Conservation (phyloP, 1,284 basidiomycete genomes). For the Xerocomus cyaneibrunnescens region DNA sequence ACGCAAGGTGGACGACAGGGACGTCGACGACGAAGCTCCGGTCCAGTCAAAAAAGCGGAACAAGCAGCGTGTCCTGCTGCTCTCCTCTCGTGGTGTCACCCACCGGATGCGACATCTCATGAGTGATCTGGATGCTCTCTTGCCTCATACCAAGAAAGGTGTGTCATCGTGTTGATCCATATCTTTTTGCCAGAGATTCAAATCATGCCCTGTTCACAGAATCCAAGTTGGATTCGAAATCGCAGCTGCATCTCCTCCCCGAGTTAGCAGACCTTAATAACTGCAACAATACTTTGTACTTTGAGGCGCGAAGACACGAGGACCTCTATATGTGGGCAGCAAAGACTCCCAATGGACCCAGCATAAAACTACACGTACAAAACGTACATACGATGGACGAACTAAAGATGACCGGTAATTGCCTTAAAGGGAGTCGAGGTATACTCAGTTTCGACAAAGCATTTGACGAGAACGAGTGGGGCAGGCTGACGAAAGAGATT, state of each 20-base stretch:
- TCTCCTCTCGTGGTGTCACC: slow-evolving; percentile 93
- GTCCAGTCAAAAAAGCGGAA: slow-evolving; percentile 62
- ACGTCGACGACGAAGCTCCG: slow-evolving; percentile 40
- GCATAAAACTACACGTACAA: slow-evolving; percentile 96
- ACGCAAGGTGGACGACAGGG: slow-evolving; percentile 63
- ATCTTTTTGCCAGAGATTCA: background rate
- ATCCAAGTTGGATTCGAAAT: slow-evolving; percentile 96
- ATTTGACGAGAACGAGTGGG: slow-evolving; percentile 92
- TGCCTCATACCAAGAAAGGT: slow-evolving; percentile 99
- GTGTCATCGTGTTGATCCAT: slow-evolving; percentile 23
- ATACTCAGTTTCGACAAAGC: slow-evolving; percentile 90
- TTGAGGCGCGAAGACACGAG: slow-evolving; percentile 94
- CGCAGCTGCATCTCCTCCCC: slow-evolving; percentile 90
- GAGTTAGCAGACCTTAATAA: slow-evolving; percentile 98
- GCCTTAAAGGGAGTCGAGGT: slow-evolving; percentile 93
- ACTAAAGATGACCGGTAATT: slow-evolving; percentile 99
- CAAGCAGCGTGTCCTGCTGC: slow-evolving; percentile 86
- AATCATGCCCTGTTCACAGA: slow-evolving; percentile 49
- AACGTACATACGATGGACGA: slow-evolving; percentile 99
- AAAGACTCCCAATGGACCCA: slow-evolving; percentile 97
- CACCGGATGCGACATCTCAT: slow-evolving; percentile 98
- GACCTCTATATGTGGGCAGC: slow-evolving; percentile 97
- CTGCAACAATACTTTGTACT: slow-evolving; percentile 97
- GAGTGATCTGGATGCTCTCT: slow-evolving; percentile 87
- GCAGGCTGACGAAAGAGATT: slow-evolving; percentile 88